Conservation (phyloP, 805 yeast genomes). For the Ogataea angusta region DNA sequence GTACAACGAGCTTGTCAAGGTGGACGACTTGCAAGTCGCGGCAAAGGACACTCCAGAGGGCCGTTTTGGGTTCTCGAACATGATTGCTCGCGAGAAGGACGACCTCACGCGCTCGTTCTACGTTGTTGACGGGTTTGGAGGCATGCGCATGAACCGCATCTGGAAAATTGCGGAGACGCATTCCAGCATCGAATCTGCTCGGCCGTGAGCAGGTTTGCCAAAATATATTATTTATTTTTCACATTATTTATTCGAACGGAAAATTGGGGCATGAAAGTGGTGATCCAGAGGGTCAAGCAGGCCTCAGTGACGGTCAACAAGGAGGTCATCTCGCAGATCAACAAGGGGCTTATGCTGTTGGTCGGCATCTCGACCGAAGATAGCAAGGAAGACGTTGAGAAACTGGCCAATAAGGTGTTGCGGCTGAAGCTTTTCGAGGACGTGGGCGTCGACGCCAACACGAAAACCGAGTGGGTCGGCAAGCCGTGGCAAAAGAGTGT, state of each 20-base stretch:
- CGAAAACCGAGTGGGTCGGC: slow-evolving; percentile 52
- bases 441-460: slow-evolving; percentile 27
- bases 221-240: background rate
- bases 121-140: slow-evolving; percentile 73
- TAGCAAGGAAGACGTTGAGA: slow-evolving; percentile 67
- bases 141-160: slow-evolving; percentile 76
- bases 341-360: slow-evolving; percentile 70
- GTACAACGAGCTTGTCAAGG: slow-evolving; percentile 56
- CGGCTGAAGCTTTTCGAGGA: slow-evolving; percentile 74
- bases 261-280: slow-evolving; percentile 64
- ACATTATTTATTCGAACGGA: background rate
- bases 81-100: slow-evolving; percentile 40
- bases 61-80: slow-evolving; percentile 48
- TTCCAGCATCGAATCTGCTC: slow-evolving; percentile 65
- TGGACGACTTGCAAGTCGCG: slow-evolving; percentile 44
- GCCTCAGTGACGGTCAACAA: slow-evolving; percentile 88
- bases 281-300: slow-evolving; percentile 81
- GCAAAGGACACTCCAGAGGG: slow-evolving; percentile 28
- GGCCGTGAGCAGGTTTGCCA: slow-evolving; percentile 30
- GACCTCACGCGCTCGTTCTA: slow-evolving; percentile 43
- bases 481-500: slow-evolving; percentile 76
- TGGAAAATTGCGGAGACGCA: slow-evolving; percentile 80
- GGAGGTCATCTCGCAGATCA: slow-evolving; percentile 67
- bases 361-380: slow-evolving; percentile 85
- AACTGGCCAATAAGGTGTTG: slow-evolving; percentile 63